These are phyloP conservation scores for Nicotiana knightiana DNA, from an alignment of 257 asterid genomes.

Conservation along the genomic window DNA sequence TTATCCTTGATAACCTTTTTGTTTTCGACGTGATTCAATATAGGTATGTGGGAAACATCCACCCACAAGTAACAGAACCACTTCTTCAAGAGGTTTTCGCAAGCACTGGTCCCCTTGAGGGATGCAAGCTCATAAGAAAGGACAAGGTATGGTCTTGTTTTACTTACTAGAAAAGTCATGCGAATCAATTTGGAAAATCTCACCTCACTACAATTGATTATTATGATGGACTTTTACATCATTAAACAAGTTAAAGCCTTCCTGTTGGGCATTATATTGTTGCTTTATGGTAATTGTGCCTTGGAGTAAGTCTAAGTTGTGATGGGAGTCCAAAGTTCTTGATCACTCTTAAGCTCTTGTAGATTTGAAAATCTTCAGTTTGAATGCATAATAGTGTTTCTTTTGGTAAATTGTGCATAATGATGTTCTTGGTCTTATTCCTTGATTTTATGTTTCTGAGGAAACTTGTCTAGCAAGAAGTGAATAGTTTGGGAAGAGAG, in stretches of 20 bases:
- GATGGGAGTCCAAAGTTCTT: neutral
- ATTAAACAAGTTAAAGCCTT: neutral
- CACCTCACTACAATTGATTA: neutral
- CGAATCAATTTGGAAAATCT: neutral
- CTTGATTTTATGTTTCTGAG: slow-evolving; percentile 1
- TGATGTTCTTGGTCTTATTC: neutral
- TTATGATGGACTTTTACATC: neutral
- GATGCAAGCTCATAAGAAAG: slow-evolving; percentile 85
- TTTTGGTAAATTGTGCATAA: neutral
- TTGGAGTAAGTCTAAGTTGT: neutral
- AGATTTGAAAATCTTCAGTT: neutral
- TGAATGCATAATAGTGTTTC: neutral
- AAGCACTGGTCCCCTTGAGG: slow-evolving; percentile 68
- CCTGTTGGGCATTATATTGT: neutral
- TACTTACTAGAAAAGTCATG: neutral
- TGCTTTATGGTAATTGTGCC: neutral
- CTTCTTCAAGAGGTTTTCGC: slow-evolving; percentile 87
- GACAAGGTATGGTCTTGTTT: slow-evolving; percentile 47
- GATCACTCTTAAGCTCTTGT: neutral
- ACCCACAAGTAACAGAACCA: slow-evolving; percentile 76
- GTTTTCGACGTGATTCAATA: slow-evolving; percentile 13
- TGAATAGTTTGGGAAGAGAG: neutral
- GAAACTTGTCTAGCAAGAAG: neutral
- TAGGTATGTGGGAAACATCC: slow-evolving; percentile 88
- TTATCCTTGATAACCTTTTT: neutral